Evolutionary conservation across 805 yeast species (phyloP), one percentile per base, ranked within the genome.

Genomic region (Suhomyces canberraensis): DNA sequence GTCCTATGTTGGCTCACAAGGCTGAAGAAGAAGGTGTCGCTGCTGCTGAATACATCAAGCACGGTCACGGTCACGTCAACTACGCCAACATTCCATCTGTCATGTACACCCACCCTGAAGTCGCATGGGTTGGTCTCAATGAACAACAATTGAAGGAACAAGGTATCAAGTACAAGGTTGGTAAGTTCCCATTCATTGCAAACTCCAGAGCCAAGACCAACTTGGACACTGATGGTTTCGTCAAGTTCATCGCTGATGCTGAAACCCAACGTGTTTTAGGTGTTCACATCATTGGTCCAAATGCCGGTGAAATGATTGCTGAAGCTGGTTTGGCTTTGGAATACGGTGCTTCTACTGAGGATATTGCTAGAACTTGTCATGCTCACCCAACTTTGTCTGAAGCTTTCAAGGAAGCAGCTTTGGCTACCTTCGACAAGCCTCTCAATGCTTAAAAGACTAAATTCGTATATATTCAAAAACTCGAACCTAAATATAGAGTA

Each of bases 1-100:
- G 99, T 54, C 91, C 95, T 54, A 93, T 93, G 99, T 79, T 93
- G 70, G 99, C 99, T 48, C 99, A 93, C 78, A 93, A 93, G 77
- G 99, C 99, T 46, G 99, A 93, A 76, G 99, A 93, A 66, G 99
- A 93, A 76, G 99, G 96, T 69, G 83, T 93, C 52, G 99, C 99
- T 40, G 98, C 96, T 50, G 98, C 77, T 48, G 99, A 93, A 73
- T 86, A 79, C 74, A 79, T 93, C 64, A 88, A 88, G 75, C 68
- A 68, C 51, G 98, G 98, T 49, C 85, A 84, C 61, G 99, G 99
- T 42, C 98, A 93, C 64, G 98, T 93, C 51, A 93, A 93, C 81
- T 93, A 93, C 71, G 95, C 82, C 54, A 95, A 86, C 73, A 93
- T 93, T 53, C 99, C 99, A 49, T 80, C 96, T 24, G 98, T 93